Evolutionary conservation across 331 rosid genomes (phyloP), one percentile per base, ranked within the genome.

Genomic region (Malus hybrid): DNA sequence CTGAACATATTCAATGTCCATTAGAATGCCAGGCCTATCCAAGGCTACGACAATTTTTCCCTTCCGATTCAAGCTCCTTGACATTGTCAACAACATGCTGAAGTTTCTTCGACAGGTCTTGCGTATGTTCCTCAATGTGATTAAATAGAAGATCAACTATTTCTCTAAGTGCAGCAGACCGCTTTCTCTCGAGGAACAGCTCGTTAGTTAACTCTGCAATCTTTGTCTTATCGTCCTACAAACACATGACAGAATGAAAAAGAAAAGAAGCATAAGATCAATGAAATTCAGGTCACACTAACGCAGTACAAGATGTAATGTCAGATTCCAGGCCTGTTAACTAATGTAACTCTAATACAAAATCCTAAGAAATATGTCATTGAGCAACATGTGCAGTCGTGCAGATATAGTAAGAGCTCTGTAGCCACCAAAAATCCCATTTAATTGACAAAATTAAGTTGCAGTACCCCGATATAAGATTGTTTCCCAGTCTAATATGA

Each of bases 101-200:
- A 26, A 73, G 63, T 7, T 68, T 79, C 71, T 66, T 75, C 13
- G 83, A 74, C 29, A 83, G 68, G 75, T 76, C 81, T 62, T 83
- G 72, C 0, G 78, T 75, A 58, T 83, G 83, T 68, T 79, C 81
- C 66, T 83, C 77, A 19, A 79, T 79, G 66, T 83, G 83, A 56
- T 50, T 61, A 70, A 83, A 71, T 36, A 79, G 60, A 50, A 79
- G 69, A 70, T 83, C 86, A 60, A 83, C 53, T 20, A 67, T 63
- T 77, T 72, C 77, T 72, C 81, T 75, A 46, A 79, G 79, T 9
- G 86, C 75, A 71, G 83, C 78, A 50, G 81, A 79, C 19, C 81
- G 78, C 81, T 79, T 63, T 75, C 73, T 83, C 83, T 79, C 86
- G 2, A 73, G 75, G 63, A 75, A 73, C 57, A 83, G 76, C 72